Conservation (phyloP, 164 flowering plant genomes). For the Stephania cephalantha region DNA sequence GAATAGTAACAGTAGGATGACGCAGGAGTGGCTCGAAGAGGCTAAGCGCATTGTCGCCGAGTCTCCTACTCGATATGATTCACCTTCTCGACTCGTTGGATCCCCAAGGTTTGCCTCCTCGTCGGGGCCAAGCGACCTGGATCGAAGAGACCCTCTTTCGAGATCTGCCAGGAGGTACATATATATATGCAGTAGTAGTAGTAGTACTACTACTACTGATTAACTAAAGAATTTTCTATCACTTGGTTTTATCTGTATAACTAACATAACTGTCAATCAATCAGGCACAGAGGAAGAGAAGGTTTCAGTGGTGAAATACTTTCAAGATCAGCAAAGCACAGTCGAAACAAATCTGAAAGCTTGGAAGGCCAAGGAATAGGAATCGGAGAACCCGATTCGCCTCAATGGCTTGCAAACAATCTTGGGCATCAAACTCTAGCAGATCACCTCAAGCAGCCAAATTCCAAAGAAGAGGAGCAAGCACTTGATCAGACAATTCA, state of each 20-base stretch:
- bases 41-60: conserved; percentile 60
- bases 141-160: conserved; percentile 55
- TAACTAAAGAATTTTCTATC: not conserved
- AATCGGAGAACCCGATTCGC: too few relatives aligned
- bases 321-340: conserved; percentile 43
- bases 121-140: conserved; percentile 21
- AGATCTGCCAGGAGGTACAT: conserved; percentile 44
- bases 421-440: conserved; percentile 26
- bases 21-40: conserved; percentile 72
- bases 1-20: conserved; percentile 31
- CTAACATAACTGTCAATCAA: not conserved
- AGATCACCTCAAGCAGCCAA: conserved; percentile 11
- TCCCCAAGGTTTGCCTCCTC: conserved; percentile 52
- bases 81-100: conserved; percentile 44
- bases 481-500: conserved; percentile 11
- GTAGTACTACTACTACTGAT: too few relatives aligned
- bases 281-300: conserved; percentile 45
- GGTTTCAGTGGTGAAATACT: conserved; percentile 57
- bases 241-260: not conserved
- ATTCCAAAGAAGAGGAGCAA: conserved; percentile 7
- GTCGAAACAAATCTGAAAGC: conserved; percentile 19
- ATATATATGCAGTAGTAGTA: too few relatives aligned
- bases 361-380: too few relatives aligned
- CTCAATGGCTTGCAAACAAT: conserved; percentile 51
- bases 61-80: conserved; percentile 44